Evolutionary conservation across 345 rosid genomes (phyloP).

Genomic region (Eucalyptus pumila): DNA sequence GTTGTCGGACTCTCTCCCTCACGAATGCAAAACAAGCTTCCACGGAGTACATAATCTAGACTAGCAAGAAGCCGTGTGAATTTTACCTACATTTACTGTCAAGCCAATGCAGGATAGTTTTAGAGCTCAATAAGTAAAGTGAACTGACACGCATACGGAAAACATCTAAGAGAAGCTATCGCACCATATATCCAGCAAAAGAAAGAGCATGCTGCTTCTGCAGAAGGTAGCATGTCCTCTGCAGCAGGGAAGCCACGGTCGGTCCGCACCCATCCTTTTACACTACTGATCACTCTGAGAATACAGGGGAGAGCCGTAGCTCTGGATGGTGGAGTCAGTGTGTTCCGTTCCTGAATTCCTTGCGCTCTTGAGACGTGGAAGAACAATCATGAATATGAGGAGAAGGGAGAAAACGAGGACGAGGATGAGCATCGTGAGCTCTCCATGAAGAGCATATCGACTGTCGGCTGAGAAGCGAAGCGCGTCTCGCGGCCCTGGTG

Average conservation of each 20-base stretch:
- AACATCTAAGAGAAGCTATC: not conserved
- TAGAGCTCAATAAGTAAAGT: not conserved
- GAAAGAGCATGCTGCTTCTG: not conserved
- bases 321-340: not conserved
- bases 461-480: constrained; percentile 12
- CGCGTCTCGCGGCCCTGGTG: not conserved
- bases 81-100: not conserved
- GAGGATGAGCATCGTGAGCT: constrained; percentile 15
- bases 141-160: not conserved
- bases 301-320: not conserved
- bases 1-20: not conserved
- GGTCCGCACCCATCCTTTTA: not conserved
- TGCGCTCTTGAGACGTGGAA: constrained; percentile 19
- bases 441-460: constrained; percentile 33
- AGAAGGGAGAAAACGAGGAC: constrained; percentile 18
- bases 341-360: not conserved
- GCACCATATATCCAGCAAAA: not conserved
- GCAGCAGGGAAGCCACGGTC: not conserved
- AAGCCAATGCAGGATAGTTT: not conserved
- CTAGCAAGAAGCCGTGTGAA: not conserved
- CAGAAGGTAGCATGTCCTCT: not conserved
- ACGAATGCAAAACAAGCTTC: not conserved
- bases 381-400: constrained; percentile 14
- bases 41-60: not conserved
- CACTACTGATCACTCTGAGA: not conserved